phyloP scores from a whole-genome alignment of 768 basidiomycete species.

The Podaxis sp. region DNA sequence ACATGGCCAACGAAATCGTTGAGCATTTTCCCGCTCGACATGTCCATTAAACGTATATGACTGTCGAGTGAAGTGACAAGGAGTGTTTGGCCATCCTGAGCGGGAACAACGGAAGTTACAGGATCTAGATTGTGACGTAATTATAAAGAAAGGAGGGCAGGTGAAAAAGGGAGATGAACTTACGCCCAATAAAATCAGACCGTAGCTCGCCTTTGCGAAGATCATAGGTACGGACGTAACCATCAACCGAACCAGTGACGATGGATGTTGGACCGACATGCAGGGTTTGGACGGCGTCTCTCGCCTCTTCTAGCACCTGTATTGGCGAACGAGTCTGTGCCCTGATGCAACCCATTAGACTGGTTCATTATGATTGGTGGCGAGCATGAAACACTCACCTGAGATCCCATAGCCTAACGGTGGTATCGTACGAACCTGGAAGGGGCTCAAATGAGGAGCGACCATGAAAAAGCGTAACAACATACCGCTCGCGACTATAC shows the following conservation, averaged over 20 bases:
- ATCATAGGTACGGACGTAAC: slow-evolving; percentile 91
- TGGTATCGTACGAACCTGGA: slow-evolving; percentile 90
- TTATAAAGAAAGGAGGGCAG: slow-evolving; percentile 4
- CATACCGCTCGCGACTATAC: slow-evolving; percentile 84
- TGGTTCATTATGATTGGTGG: neutral
- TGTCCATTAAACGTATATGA: slow-evolving; percentile 84
- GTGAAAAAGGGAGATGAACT: slow-evolving; percentile 28
- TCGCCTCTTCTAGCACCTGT: slow-evolving; percentile 87
- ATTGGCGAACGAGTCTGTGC: slow-evolving; percentile 81
- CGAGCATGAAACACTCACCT: slow-evolving; percentile 44
- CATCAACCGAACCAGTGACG: slow-evolving; percentile 86
- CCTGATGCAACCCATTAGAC: slow-evolving; percentile 31
- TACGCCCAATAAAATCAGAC: slow-evolving; percentile 88
- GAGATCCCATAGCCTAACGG: slow-evolving; percentile 90
- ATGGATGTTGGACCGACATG: slow-evolving; percentile 66
- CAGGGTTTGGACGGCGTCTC: slow-evolving; percentile 82
- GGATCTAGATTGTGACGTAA: slow-evolving; percentile 55
- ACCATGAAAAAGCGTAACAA: slow-evolving; percentile 10
- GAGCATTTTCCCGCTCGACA: slow-evolving; percentile 74
- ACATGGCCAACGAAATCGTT: slow-evolving; percentile 82
- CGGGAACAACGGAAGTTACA: slow-evolving; percentile 79
- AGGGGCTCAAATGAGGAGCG: slow-evolving; percentile 5
- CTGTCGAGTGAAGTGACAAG: slow-evolving; percentile 85
- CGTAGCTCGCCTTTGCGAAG: slow-evolving; percentile 89
- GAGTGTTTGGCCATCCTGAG: slow-evolving; percentile 76